Percentiles rank a stretch among this genome's conserved stretches.
phyloP scores from a whole-genome alignment of 495 filamentous ascomycete species.

The Neurospora sp. region DNA sequence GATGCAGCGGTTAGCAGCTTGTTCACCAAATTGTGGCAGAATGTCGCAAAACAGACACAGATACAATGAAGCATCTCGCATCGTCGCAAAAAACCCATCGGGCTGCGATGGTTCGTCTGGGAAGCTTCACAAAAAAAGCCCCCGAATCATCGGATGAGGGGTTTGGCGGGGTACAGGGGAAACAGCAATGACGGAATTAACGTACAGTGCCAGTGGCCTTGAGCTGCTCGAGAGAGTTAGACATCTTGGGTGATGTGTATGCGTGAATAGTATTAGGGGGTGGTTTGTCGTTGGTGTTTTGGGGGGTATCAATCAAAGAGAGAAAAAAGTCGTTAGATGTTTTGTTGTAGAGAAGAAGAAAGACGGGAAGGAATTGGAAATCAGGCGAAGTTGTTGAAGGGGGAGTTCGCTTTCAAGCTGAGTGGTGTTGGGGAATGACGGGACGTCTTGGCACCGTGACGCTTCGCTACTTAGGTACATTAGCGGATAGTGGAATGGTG shows the following conservation, averaged over 20 bases:
- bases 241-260: slow-evolving; percentile 44
- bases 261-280: neutral
- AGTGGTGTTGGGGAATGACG: neutral
- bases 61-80: neutral
- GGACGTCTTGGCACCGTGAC: neutral
- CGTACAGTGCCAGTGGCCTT: slow-evolving; percentile 92
- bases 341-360: neutral
- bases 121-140: slow-evolving; percentile 5
- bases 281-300: neutral
- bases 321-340: neutral
- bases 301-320: neutral
- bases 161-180: slow-evolving; percentile 28
- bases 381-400: neutral
- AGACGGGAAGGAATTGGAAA: neutral
- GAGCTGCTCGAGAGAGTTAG: slow-evolving; percentile 86
- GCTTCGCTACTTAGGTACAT: neutral
- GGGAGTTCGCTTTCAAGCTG: neutral
- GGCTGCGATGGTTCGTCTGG: neutral
- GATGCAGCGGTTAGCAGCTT: slow-evolving; percentile 17
- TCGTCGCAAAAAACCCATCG: neutral
- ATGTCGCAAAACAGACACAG: neutral
- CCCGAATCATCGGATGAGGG: slow-evolving; percentile 9
- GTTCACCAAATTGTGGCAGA: neutral
- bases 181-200: slow-evolving; percentile 20
- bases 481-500: neutral